Evolutionary conservation across 2,329 filamentous ascomycete species (phyloP), one percentile per base, ranked within the genome.

Genomic region (Arthroderma sp.): DNA sequence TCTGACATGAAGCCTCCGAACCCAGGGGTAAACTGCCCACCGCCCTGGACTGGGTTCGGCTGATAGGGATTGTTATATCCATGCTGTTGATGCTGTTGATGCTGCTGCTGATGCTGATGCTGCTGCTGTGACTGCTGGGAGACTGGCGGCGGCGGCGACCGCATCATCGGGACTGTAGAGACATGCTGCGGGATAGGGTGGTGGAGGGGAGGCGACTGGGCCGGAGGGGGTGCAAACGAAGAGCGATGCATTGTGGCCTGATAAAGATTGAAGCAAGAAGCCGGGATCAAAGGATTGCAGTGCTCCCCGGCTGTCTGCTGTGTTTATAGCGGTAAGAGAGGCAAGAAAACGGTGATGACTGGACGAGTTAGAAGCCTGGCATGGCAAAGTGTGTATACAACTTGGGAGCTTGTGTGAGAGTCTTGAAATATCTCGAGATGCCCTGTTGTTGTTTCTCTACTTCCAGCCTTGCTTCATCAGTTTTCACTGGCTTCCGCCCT

Each of bases 111-210:
- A 13, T 31, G 47, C 47, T 51, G 47, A 0, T 37, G 35, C 35
- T 13, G 6, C 3, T 37, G 35, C 60, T 82, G 82, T 61, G 84
- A 81, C 67, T 88, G 86, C 63, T 89, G 88, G 35, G 85, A 84
- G 67, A 83, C 81, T 55, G 80, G 79, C 38, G 88, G 91, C 60
- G 93, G 91, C 60, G 93, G 93, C 59, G 93, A 97, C 73, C 94
- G 85, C 71, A 98, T 84, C 76, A 97, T 93, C 47, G 93, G 93
- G 54, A 98, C 93, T 59, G 91, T 95, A 69, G 93, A 97, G 67
- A 97, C 91, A 79, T 98, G 93, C 74, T 98, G 93, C 61, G 93
- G 93, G 59, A 97, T 90, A 59, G 93, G 93, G 71, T 97, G 93
- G 74, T 97, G 93, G 66, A 97, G 84, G 63, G 91, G 91, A 70